Evolutionary conservation across 2,329 filamentous ascomycete species (phyloP), one percentile per base, ranked within the genome.

Genomic region (Cryphonectria radicalis): DNA sequence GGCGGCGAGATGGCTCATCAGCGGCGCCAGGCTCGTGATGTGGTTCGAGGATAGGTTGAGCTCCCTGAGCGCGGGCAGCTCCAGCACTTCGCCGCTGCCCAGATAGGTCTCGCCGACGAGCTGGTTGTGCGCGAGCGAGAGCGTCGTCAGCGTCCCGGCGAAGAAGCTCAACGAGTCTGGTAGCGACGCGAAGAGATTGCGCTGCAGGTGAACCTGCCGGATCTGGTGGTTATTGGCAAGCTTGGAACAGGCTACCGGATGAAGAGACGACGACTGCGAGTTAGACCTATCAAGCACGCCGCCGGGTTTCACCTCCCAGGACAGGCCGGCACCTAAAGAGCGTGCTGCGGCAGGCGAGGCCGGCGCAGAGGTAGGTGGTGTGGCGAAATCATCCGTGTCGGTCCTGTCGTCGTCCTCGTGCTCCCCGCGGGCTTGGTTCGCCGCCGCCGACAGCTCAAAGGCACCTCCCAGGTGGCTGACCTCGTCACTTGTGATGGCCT

Each of bases 111-210:
- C 87, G 28, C 88, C 88, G 4, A 87, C 83, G 35, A 95, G 83
- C 69, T 92, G 88, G 78, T 97, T 97, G 76, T 93, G 88, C 2
- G 93, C 89, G 35, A 97, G 79, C 65, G 92, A 93, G 22, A 97
- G 85, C 0, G 89, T 87, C 0, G 89, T 90, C 55, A 98, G 81
- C 2, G 90, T 91, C 19, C 89, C 85, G 2, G 91, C 89, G 73
- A 97, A 91, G 76, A 92, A 90, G 25, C 87, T 89, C 17, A 98
- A 84, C 0, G 91, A 89, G 37, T 87, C 84, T 0, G 95, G 95
- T 3, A 98, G 87, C 5, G 82, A 81, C 0, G 88, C 87, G 69
- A 98, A 88, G 1, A 89, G 84, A 79, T 98, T 98, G 77, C 93
- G 90, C 69, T 95, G 91, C 55, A 98, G 84, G 73, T 91, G 89